These are phyloP conservation scores for Xerocomus nothofagi DNA, from an alignment of 1,284 basidiomycete species.

Conservation along the genomic window DNA sequence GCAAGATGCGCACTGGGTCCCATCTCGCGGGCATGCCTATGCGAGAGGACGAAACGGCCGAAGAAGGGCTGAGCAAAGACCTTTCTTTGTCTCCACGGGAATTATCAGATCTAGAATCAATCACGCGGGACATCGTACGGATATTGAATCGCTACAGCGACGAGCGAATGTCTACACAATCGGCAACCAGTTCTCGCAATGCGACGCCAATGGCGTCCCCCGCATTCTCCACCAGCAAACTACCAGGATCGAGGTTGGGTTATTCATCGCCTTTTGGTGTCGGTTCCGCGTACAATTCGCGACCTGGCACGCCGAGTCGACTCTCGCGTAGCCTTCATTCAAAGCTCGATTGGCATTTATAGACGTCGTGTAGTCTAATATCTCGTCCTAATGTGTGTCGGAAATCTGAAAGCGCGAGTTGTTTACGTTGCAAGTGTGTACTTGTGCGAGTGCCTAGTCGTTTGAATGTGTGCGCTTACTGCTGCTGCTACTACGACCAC, in stretches of 20 bases:
- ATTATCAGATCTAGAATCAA: slow-evolving; percentile 69
- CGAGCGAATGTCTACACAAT: slow-evolving; percentile 56
- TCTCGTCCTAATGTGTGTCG: slow-evolving; percentile 19
- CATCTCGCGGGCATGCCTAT: slow-evolving; percentile 41
- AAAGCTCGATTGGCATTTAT: slow-evolving; percentile 15
- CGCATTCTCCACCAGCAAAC: slow-evolving; percentile 33
- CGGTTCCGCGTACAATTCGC: slow-evolving; percentile 52
- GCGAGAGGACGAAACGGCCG: slow-evolving; percentile 59
- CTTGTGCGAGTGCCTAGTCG: no score
- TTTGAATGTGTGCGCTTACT: no score
- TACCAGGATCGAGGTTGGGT: slow-evolving; percentile 49
- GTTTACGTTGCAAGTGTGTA: background rate
- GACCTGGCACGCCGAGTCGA: slow-evolving; percentile 66
- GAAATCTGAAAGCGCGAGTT: background rate
- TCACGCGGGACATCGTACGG: slow-evolving; percentile 73
- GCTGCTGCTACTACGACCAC: no score
- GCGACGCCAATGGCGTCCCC: slow-evolving; percentile 60
- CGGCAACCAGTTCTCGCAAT: slow-evolving; percentile 60
- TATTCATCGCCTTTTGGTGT: slow-evolving; percentile 53
- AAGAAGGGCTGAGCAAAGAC: slow-evolving; percentile 49
- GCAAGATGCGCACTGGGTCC: slow-evolving; percentile 34
- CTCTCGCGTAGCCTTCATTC: slow-evolving; percentile 35
- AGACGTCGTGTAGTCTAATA: slow-evolving; percentile 23
- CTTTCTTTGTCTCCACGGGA: slow-evolving; percentile 63
- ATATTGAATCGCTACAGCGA: slow-evolving; percentile 68